These are phyloP conservation scores for Mallotus nudiflorus DNA, from an alignment of 345 rosid species.

Conservation along the genomic window DNA sequence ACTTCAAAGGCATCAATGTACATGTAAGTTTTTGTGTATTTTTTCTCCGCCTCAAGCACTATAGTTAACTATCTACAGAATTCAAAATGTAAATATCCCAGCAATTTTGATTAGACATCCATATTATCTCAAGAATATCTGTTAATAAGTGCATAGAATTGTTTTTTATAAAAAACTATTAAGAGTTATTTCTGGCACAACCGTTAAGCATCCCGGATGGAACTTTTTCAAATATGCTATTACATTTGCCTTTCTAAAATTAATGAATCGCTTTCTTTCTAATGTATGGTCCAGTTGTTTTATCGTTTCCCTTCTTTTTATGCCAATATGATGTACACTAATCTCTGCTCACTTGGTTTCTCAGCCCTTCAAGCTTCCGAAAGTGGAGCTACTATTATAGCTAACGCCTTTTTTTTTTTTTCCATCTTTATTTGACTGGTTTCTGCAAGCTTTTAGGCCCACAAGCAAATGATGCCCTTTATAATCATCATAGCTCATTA, in stretches of 20 bases:
- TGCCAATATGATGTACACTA: slow-evolving; percentile 11
- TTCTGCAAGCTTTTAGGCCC: slow-evolving; percentile 23
- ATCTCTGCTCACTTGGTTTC: neutral
- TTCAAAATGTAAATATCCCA: slow-evolving; percentile 29
- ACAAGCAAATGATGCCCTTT: slow-evolving; percentile 10
- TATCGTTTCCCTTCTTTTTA: neutral
- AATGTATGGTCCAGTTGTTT: slow-evolving; percentile 16
- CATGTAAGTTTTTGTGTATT: slow-evolving; percentile 25
- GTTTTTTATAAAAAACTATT: neutral
- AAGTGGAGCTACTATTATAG: slow-evolving; percentile 8
- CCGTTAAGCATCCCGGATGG: neutral
- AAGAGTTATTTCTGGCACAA: neutral
- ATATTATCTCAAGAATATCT: neutral
- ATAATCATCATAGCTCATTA: neutral
- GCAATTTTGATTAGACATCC: slow-evolving; percentile 14
- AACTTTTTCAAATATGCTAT: neutral
- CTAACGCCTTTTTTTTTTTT: slow-evolving; percentile 6
- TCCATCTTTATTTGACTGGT: slow-evolving; percentile 21
- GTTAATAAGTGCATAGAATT: neutral
- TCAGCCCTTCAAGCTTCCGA: slow-evolving; percentile 19
- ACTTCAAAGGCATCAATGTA: slow-evolving; percentile 84
- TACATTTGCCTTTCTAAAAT: neutral
- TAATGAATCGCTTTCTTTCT: slow-evolving; percentile 14
- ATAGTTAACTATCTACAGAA: neutral
- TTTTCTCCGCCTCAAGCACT: slow-evolving; percentile 4